Base-by-base conservation (phyloP, 495 filamentous ascomycete genomes). In the Tricharina praecox region DNA sequence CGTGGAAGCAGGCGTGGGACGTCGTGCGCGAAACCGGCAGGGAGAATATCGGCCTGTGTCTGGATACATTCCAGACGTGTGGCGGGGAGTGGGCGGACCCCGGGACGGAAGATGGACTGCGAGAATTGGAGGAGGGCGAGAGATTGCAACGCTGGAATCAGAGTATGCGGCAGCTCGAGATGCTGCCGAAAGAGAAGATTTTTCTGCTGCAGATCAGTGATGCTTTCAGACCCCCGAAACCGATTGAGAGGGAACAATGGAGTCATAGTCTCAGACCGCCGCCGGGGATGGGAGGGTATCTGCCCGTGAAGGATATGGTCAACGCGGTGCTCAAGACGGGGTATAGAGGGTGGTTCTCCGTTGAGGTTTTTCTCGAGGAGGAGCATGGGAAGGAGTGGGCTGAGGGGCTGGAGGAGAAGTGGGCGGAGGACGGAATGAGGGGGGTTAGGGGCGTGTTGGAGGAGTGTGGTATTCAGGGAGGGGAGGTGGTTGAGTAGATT, bases 61-160 rank as follows among this genome's bases (percentile, higher is more conserved):
- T 92, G 11, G 82, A 92, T 60, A 88, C 82, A 0, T 87, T 88
- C 65, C 82, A 88, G 58, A 80, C 73, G 3, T 78, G 72, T 0
- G 82, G 81, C 0, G 71, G 74, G 25, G 82, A 92, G 63, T 87
- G 71, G 73, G 81, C 66, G 0, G 81, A 88, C 62, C 83, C 83
- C 0, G 81, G 75, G 0, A 81, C 77, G 0, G 19, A 54, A 0
- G 77, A 76, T 0, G 81, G 82, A 0, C 53, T 74, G n/a, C 64
- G 77, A 2, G 70, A 75, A 37, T 50, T 64, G 13, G 50, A 55
- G 15, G 50, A 53, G 33, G 58, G 63, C 4, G 63, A 73, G 13
- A 51, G 84, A n/a, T 56, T 68, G 9, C 52, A 60, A 21, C 61
- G 57, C 1, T 85, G 76, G 53, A 53, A 59, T 4, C 55, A 55